Conservation (phyloP, 306 rosid genomes). For the Dryas alaskensis region DNA sequence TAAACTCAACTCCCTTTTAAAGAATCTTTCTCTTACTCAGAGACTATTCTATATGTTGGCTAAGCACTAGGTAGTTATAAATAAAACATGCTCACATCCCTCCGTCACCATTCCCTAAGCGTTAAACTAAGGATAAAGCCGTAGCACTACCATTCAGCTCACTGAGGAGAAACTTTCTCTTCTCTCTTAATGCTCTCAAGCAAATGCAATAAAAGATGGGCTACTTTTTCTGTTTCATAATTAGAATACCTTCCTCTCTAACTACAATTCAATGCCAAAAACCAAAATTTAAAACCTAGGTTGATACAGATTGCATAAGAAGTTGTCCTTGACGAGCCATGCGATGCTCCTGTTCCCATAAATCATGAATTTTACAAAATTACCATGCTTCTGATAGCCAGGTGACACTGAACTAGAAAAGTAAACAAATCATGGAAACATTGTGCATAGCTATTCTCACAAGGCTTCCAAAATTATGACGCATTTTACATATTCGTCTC, state of each 20-base stretch:
- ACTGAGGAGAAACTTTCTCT: not conserved
- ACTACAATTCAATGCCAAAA: not conserved
- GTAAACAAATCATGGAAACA: not conserved
- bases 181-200: not conserved
- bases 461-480: not conserved
- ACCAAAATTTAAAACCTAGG: not conserved
- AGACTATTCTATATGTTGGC: not conserved
- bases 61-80: not conserved
- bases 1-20: not conserved
- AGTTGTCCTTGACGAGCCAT: not conserved
- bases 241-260: not conserved
- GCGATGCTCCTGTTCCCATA: not conserved
- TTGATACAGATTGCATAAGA: not conserved
- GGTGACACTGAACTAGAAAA: not conserved
- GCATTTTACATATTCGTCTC: not conserved
- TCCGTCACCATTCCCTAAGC: not conserved
- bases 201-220: not conserved
- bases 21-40: not conserved
- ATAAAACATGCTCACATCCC: not conserved
- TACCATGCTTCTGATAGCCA: not conserved
- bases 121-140: not conserved
- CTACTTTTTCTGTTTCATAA: not conserved
- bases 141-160: not conserved
- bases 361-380: not conserved
- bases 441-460: not conserved